Evolutionary conservation across 495 filamentous ascomycete species (phyloP).

Genomic region (Tetracladium setigerum): DNA sequence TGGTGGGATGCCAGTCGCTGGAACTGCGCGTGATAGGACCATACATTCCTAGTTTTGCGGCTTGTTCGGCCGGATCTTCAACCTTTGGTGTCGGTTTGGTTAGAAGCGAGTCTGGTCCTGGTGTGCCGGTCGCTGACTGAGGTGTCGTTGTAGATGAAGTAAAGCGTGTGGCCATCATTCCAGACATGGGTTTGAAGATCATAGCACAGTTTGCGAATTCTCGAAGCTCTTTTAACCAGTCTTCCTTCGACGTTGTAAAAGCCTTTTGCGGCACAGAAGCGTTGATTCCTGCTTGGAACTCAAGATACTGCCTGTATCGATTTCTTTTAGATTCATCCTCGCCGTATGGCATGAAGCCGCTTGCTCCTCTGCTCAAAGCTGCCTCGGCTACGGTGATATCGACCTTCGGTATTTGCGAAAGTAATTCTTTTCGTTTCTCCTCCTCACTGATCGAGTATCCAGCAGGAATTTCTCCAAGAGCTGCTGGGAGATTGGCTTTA

Average conservation of each 20-base stretch:
- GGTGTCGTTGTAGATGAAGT: slow-evolving; percentile 56
- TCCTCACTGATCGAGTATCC: slow-evolving; percentile 52
- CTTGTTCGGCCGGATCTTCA: slow-evolving; percentile 74
- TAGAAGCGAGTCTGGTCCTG: slow-evolving; percentile 36
- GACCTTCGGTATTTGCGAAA: slow-evolving; percentile 59
- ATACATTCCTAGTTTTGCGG: slow-evolving; percentile 90
- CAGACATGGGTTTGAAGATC: slow-evolving; percentile 89
- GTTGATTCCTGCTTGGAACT: slow-evolving; percentile 62
- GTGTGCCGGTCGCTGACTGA: slow-evolving; percentile 21
- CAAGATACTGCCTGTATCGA: slow-evolving; percentile 75
- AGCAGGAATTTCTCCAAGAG: slow-evolving; percentile 62
- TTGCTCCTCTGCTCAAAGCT: slow-evolving; percentile 64
- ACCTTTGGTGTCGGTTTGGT: slow-evolving; percentile 52
- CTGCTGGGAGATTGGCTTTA: slow-evolving; percentile 67
- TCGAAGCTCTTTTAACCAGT: slow-evolving; percentile 71
- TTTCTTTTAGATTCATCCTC: slow-evolving; percentile 71
- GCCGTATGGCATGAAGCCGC: slow-evolving; percentile 76
- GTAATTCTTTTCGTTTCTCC: slow-evolving; percentile 51
- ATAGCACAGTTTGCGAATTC: slow-evolving; percentile 86
- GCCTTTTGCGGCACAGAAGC: slow-evolving; percentile 47
- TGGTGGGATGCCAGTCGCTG: slow-evolving; percentile 69
- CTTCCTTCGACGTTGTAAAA: slow-evolving; percentile 52
- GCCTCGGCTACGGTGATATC: slow-evolving; percentile 66
- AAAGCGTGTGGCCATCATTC: slow-evolving; percentile 87
- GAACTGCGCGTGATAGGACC: slow-evolving; percentile 73